Base-by-base conservation (phyloP, 2,329 filamentous ascomycete genomes). In the Colletotrichum gigasporum region DNA sequence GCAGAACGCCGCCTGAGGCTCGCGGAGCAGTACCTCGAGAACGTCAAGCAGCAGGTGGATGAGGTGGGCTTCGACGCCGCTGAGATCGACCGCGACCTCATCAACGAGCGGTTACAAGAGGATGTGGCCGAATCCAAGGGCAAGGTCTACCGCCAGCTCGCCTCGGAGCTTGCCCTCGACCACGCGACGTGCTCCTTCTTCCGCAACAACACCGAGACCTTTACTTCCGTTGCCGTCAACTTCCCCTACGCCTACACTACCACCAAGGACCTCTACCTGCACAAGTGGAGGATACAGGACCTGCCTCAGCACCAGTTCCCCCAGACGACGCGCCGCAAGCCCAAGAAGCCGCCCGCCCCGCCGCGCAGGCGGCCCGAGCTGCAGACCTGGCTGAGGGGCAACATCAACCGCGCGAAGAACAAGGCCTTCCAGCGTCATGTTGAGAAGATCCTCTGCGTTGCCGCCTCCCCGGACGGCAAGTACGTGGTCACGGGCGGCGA, bases 51-150 rank as follows among this genome's bases (percentile, higher is more conserved):
- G 72, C 91, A 97, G 69, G 89, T 93, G 62, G 91, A 96, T 70
- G 91, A 93, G 68, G 86, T 85, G 55, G 96, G 94, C 37, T 99
- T 98, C 73, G 94, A 99, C 78, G 96, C 96, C 7, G 94, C 91
- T 70, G 93, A 98, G 55, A 92, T 99, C 63, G 96, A 98, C 79
- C 86, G 91, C 63, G 96, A 99, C 74, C 81, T 97, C 71, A 94
- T 99, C 71, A 94, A 95, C 41, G 92, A 97, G 76, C 85, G 94
- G 70, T 82, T 99, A 71, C 90, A 95, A 77, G 93, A 97, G 79
- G 96, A 98, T 75, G 92, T 96, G 42, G 90, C 96, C 54, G 96
- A 97, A 79, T 88, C 88, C 59, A 97, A 97, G 80, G 96, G 96
- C 62, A 91, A 91, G 71, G 86, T 97, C 51, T 98, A 97, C 80